phyloP scores from a whole-genome alignment of 768 basidiomycete species.

The Phlebiopsis flavidoalba region DNA sequence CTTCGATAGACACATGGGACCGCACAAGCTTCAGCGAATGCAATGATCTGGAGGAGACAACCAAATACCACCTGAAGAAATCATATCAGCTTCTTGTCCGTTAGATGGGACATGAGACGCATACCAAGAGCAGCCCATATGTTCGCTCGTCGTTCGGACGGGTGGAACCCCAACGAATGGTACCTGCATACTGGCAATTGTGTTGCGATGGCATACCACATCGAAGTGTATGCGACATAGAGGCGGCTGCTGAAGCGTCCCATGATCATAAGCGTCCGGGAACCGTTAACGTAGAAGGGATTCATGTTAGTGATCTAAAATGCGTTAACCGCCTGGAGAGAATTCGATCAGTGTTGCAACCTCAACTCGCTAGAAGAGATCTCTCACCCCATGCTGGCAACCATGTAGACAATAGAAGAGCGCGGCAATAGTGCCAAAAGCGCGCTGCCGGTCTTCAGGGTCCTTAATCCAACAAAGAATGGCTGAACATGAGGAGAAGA shows the following conservation, averaged over 20 bases:
- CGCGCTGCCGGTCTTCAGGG: constrained; percentile 90
- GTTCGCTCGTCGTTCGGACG: constrained; percentile 94
- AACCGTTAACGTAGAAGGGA: constrained; percentile 83
- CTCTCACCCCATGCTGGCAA: constrained; percentile 95
- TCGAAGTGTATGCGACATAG: constrained; percentile 91
- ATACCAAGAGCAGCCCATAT: constrained; percentile 96
- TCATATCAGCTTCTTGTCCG: neutral
- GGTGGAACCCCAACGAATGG: constrained; percentile 99
- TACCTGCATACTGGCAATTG: constrained; percentile 97
- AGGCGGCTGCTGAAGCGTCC: constrained; percentile 89
- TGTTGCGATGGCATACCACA: constrained; percentile 97
- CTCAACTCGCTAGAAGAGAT: neutral
- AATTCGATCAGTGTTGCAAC: neutral
- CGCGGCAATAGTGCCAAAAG: constrained; percentile 88
- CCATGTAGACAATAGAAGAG: constrained; percentile 99
- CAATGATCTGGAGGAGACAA: constrained; percentile 90
- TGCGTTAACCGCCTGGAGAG: constrained; percentile 80
- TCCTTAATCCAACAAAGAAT: constrained; percentile 97
- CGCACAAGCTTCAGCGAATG: constrained; percentile 88
- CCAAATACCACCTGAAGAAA: constrained; percentile 81
- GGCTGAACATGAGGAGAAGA: constrained; percentile 99
- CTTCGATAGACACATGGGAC: constrained; percentile 81
- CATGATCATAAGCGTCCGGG: constrained; percentile 93
- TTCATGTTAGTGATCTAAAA: constrained; percentile 99
- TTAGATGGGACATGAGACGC: constrained; percentile 14